A percentile compares a stretch with the other conserved stretches of the same genome.
Conservation (phyloP, 345 rosid species). For the Eucalyptus dawsonii region DNA sequence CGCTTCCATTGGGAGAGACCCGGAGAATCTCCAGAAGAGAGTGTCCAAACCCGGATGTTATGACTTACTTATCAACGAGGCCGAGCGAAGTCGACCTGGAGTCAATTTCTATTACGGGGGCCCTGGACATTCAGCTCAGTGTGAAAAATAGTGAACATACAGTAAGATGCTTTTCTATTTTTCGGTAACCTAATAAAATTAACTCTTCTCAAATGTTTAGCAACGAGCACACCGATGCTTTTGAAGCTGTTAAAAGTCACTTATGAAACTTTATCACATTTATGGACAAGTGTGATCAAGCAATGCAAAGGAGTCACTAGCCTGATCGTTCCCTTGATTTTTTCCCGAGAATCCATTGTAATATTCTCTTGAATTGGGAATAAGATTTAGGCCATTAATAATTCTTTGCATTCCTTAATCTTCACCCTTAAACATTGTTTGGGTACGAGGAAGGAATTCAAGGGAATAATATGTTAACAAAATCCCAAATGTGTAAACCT, state of each 20-base stretch:
- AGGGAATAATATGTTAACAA: neutral
- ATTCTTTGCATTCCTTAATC: neutral
- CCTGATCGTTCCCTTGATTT: neutral
- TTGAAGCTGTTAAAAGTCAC: neutral
- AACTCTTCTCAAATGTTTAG: neutral
- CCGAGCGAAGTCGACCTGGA: neutral
- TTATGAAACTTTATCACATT: neutral
- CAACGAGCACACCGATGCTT: neutral
- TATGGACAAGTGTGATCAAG: conserved; percentile 43
- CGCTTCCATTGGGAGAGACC: too few species aligned
- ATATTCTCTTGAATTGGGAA: neutral
- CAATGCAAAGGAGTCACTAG: conserved; percentile 38
- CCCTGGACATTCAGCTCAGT: neutral
- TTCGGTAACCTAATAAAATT: too few species aligned
- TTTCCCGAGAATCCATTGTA: neutral
- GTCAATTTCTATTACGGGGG: neutral
- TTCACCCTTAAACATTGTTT: neutral
- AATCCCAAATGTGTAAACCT: too few species aligned
- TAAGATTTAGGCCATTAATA: neutral
- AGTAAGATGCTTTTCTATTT: neutral
- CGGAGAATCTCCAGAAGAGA: too few species aligned
- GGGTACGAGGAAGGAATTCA: neutral
- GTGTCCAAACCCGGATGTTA: too few species aligned
- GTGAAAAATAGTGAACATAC: neutral
- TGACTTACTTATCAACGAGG: neutral